Base-by-base conservation (phyloP, 257 asterid genomes). In the Scutellaria barbata region DNA sequence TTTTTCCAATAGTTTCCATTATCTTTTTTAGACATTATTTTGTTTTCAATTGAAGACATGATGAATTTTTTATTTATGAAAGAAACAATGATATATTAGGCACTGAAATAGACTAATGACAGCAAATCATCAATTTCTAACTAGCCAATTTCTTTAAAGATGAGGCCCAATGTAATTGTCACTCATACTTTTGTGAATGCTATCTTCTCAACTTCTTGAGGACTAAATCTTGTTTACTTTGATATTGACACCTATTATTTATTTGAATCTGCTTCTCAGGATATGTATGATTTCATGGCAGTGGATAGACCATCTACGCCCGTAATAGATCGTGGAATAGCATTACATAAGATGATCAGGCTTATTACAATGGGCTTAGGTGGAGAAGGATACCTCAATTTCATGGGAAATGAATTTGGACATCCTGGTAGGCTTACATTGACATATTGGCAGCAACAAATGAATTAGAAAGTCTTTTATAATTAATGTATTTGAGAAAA, bases 371-470 rank as follows among this genome's bases (percentile, higher is more conserved):
- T 95, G 97, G 99, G 97, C 59, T 86, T 95, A 80, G 99, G 98
- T 57, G 99, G 99, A 77, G 97, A 92, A 88, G 99, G 97, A 67
- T 95, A 95, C 83, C 86, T 95, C 72, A 95, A 95, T 87, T 95
- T 95, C 83, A 95, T 95, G 99, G 99, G 98, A 78, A 95, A 95
- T 76, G 99, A 95, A 86, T 95, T 95, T 80, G 99, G 99, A 76
- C 99, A 95, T 82, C 99, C 99, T 54, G 98, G 99, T 95, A 83
- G 16, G 79, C 37, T 56, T 61, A 30, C 48, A 57, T 67, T 70
- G 48, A 61, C 63, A 33, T 43, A 51, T 63, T 68, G 68, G 10
- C 41, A 73, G 52, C 33, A 40, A 61, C 6, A 69, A 45, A 30
- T 30, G 35, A 30, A 30, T 30, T 30, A 30, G 35, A 30, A 30